Conservation (phyloP, 176 grass and related monocot species). For the Echinochloa phyllopogon region DNA sequence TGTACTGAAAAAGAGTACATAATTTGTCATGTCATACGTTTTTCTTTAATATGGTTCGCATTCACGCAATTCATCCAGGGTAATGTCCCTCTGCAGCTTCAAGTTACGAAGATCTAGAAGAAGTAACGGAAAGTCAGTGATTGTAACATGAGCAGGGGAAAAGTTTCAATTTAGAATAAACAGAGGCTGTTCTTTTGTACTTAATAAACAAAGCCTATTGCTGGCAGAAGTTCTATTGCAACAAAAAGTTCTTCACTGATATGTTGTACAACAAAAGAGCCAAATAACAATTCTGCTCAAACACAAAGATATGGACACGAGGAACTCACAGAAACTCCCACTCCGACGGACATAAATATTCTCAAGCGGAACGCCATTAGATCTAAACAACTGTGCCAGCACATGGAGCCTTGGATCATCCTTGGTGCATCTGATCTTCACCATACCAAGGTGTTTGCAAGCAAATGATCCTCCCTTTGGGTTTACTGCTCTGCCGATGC, state of each 20-base stretch:
- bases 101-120: slow-evolving; percentile 15
- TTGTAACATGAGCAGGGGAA: not conserved
- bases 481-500: slow-evolving; percentile 4
- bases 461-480: slow-evolving; percentile 31
- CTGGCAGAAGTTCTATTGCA: not conserved
- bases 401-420: slow-evolving; percentile 46
- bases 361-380: slow-evolving; percentile 28
- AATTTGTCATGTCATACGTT: not conserved
- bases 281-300: not conserved
- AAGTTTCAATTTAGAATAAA: not conserved
- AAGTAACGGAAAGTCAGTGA: slow-evolving; percentile 18
- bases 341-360: slow-evolving; percentile 37
- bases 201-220: not conserved
- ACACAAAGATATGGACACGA: not conserved
- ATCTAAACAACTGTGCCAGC: slow-evolving; percentile 39
- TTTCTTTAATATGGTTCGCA: not conserved
- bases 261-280: not conserved
- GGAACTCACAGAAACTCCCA: slow-evolving; percentile 29
- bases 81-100: slow-evolving; percentile 28
- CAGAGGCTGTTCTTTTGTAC: not conserved
- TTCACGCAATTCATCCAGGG: not conserved
- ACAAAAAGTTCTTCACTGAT: not conserved
- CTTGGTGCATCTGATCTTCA: slow-evolving; percentile 50
- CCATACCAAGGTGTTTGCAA: slow-evolving; percentile 47
- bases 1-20: not conserved